A percentile compares a stretch with the other conserved stretches of the same genome.
These are phyloP conservation scores for Daldinia concentrica DNA, from an alignment of 495 filamentous ascomycete species.

Conservation along the genomic window DNA sequence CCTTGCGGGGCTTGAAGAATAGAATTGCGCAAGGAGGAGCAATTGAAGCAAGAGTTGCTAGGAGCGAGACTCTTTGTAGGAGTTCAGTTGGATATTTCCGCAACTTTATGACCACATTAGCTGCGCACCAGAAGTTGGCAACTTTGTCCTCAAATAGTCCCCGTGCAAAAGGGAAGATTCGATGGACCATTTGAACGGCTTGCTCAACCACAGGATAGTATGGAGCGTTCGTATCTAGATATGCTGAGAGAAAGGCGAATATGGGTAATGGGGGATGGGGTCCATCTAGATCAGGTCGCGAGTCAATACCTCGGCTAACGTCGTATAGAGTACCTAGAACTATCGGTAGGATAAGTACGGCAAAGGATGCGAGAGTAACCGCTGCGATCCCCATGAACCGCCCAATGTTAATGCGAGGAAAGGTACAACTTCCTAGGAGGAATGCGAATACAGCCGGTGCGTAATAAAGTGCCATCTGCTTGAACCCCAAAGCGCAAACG, in stretches of 20 bases:
- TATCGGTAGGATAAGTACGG: conserved; percentile 76
- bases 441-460: conserved; percentile 92
- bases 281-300: conserved; percentile 58
- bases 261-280: conserved; percentile 65
- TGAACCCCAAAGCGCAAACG: conserved; percentile 91
- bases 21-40: conserved; percentile 78
- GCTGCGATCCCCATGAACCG: conserved; percentile 79
- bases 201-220: conserved; percentile 80
- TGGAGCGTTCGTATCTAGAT: conserved; percentile 68
- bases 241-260: conserved; percentile 64
- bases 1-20: conserved; percentile 78
- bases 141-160: conserved; percentile 99
- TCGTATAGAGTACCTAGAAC: conserved; percentile 71
- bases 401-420: conserved; percentile 72
- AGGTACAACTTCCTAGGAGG: conserved; percentile 83
- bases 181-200: conserved; percentile 79
- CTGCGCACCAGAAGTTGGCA: conserved; percentile 95
- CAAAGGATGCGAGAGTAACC: conserved; percentile 77
- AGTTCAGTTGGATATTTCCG: conserved; percentile 69
- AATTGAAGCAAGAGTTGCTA: conserved; percentile 79
- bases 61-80: conserved; percentile 79
- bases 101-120: conserved; percentile 89
- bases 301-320: conserved; percentile 60
- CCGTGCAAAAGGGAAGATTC: conserved; percentile 93
- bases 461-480: conserved; percentile 99